Evolutionary conservation across 331 rosid genomes (phyloP), one percentile per base, ranked within the genome.

Genomic region (Rhamnella rubrinervis): DNA sequence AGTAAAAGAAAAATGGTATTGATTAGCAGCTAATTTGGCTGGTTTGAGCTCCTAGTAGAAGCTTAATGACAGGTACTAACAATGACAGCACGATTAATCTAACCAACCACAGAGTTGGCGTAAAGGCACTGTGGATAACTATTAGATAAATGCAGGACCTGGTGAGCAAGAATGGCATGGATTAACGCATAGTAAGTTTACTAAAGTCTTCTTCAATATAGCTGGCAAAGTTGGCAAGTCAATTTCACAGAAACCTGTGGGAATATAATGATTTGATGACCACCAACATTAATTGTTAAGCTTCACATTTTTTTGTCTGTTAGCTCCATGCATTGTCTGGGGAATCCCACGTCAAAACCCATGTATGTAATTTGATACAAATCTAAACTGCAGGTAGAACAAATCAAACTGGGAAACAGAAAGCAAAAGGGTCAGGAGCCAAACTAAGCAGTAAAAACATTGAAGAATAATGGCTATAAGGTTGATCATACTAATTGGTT

Each of bases 141-240:
- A 72, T 72, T 72, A 40, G 26, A 55, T 8, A 63, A 59, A 41
- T 58, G 47, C 40, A n/a, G 41, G 60, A 53, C 20, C 58, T 41
- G 41, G 14, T 12, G 11, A 46, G 60, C 44, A 23, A 41, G 55
- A 55, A 63, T 25, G 52, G 1, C 11, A 44, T 44, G 61, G 67
- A 66, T 64, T 66, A 51, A 59, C 37, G 71, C 59, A 13, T 40
- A 57, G 65, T 15, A 66, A 16, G 69, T 46, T 37, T 51, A 23
- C 70, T 63, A 28, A 7, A 31, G 46, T 76, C 16, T 59, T 52
- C 31, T 61, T 31, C 37, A 35, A 47, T 53, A 56, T 39, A 67
- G 62, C 55, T 78, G 71, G 61, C 71, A 61, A 41, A 67, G 35
- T 38, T 61, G 35, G 47, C 13, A 72, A 46, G 71, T 67, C 77